Evolutionary conservation across 441 rosid genomes (phyloP), one percentile per base, ranked within the genome.

Genomic region (Brassica balearica): DNA sequence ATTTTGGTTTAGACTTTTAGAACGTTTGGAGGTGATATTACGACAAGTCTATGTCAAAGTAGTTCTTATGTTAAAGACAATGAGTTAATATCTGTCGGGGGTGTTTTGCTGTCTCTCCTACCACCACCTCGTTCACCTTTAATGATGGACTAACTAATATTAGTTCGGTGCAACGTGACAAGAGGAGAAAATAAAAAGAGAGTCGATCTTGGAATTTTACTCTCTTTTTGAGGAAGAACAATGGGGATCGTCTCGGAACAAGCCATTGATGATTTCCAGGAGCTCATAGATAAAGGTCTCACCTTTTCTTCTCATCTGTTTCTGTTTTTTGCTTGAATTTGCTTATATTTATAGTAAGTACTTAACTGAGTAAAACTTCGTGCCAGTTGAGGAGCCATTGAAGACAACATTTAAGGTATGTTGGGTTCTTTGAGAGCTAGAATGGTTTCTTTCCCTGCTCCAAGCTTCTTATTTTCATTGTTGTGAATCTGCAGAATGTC

Each of bases 311-410:
- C 43, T 68, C 10, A 8, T 12, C 25, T 27, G 56, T 41, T 48
- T 61, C 65, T 6, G 3, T 36, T 12, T 2, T 66, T 10, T 43
- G 9, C 74, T 78, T 48, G 48, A 51, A 46, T 73, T 8, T 58
- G n/a, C 51, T 36, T 46, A 19, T 66, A 1, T 10, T 34, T 25
- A 25, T 66, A 72, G 38, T 64, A 6, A 1, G 55, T 46, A 70
- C 34, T 74, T 4, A 22, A 25, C 67, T 69, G 69, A 29, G 70
- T 34, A 68, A 65, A 23, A 70, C 14, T 43, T 78, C 11, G 67
- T 85, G 75, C 55, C 88, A 92, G 98, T 86, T 73, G 97, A 94
- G 72, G 97, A 90, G 87, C 86, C 90, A 69, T 77, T 92, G 87
- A 88, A 82, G 88, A 77, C 65, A 60, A 87, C 97, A 71, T 87